Evolutionary conservation across 108 stramenopile species (phyloP).

Genomic region (Pseudonitzschia pungens): DNA sequence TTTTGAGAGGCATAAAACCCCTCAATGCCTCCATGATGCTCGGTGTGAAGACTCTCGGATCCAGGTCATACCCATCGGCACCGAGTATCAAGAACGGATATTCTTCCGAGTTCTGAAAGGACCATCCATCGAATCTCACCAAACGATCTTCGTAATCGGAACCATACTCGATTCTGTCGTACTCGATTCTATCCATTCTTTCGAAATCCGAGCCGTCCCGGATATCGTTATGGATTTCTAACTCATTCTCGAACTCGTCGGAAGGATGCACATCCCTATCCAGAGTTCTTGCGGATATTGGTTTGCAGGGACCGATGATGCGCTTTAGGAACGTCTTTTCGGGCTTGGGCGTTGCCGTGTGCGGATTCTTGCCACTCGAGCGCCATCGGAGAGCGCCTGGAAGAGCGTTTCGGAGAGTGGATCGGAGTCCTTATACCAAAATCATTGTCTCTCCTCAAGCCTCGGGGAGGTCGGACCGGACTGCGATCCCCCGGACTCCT

Average conservation of each 20-base stretch:
- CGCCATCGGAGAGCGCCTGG: too few species aligned
- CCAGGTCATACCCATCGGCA: slow-evolving; percentile 8
- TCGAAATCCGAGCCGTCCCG: background rate
- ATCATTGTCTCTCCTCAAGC: background rate
- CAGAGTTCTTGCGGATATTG: background rate
- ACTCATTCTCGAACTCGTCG: background rate
- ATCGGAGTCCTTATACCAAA: too few species aligned
- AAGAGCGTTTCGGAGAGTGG: too few species aligned
- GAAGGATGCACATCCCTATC: background rate
- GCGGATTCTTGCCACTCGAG: slow-evolving; percentile 1
- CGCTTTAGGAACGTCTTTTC: background rate
- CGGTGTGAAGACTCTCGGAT: slow-evolving; percentile 42
- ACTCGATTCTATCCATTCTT: too few species aligned
- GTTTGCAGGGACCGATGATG: slow-evolving; percentile 16
- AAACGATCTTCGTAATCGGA: slow-evolving; percentile 7
- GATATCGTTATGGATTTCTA: background rate
- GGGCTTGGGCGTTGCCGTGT: slow-evolving; percentile 3
- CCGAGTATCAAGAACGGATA: slow-evolving; percentile 45
- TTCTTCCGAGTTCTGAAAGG: slow-evolving; percentile 17
- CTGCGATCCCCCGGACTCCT: background rate
- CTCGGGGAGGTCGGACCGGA: background rate
- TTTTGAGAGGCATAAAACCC: slow-evolving; percentile 40
- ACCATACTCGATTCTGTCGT: background rate
- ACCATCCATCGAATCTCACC: slow-evolving; percentile 42
- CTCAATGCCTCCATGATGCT: slow-evolving; percentile 49